phyloP scores from a whole-genome alignment of 257 asterid species.

The Solanum chiquidenum region DNA sequence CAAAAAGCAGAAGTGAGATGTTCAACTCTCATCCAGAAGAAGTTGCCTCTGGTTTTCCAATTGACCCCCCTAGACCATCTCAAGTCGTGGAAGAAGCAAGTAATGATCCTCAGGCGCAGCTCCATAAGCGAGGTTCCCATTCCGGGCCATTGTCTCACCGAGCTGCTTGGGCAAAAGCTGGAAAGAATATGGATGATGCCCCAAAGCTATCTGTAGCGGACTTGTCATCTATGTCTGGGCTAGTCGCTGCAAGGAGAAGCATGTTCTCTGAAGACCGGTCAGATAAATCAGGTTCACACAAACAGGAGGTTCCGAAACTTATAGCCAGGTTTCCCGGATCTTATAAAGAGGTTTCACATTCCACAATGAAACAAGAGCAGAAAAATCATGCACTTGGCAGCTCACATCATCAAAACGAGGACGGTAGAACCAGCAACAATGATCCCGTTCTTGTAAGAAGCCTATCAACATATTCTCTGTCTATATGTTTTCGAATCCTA shows the following conservation, averaged over 20 bases:
- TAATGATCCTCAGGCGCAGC: conserved; percentile 36
- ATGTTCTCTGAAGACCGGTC: conserved; percentile 57
- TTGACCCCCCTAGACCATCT: conserved; percentile 85
- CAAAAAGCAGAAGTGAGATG: conserved; percentile 97
- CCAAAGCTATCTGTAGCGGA: conserved; percentile 53
- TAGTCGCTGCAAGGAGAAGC: conserved; percentile 79
- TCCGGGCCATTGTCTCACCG: conserved; percentile 89
- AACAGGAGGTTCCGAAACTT: conserved; percentile 63
- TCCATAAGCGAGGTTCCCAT: conserved; percentile 76
- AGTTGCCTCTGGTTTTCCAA: conserved; percentile 88
- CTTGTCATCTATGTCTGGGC: conserved; percentile 59
- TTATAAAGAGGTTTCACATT: conserved; percentile 66
- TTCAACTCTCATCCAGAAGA: conserved; percentile 86
- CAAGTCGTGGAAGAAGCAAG: conserved; percentile 51
- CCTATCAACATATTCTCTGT: background rate
- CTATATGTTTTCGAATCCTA: background rate
- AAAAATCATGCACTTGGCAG: conserved; percentile 15
- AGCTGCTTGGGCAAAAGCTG: conserved; percentile 75
- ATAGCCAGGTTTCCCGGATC: conserved; percentile 77
- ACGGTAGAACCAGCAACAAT: conserved; percentile 39
- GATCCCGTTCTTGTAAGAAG: conserved; percentile 55
- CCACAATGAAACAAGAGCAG: conserved; percentile 32
- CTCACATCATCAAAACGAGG: conserved; percentile 43
- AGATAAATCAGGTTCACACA: conserved; percentile 37
- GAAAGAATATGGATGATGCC: conserved; percentile 62